A percentile compares a stretch with the other conserved stretches of the same genome.
Evolutionary conservation across 306 rosid species (phyloP).

Genomic region (Medicago arabica): DNA sequence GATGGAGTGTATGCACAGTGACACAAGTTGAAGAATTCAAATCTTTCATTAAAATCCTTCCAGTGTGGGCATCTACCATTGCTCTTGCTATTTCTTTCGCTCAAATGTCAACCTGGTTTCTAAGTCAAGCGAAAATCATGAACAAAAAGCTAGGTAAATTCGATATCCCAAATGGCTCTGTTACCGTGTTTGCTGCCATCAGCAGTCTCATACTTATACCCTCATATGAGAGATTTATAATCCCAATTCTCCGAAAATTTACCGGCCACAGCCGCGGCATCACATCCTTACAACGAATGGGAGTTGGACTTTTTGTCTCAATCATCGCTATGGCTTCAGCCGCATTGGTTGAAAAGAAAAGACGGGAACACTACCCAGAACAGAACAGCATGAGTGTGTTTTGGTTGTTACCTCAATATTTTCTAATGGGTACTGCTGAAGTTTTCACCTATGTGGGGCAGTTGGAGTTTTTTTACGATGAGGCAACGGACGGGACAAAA

Average conservation of each 20-base stretch:
- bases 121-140: conserved; percentile 57
- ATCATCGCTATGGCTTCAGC: conserved; percentile 58
- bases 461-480: conserved; percentile 71
- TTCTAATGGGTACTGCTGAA: conserved; percentile 62
- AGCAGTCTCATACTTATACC: conserved; percentile 62
- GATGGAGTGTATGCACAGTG: conserved; percentile 62
- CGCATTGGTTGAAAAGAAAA: conserved; percentile 51
- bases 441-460: conserved; percentile 74
- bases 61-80: conserved; percentile 59
- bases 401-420: conserved; percentile 70
- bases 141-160: conserved; percentile 52
- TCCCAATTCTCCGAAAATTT: conserved; percentile 52
- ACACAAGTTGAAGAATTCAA: conserved; percentile 73
- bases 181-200: conserved; percentile 51
- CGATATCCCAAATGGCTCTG: conserved; percentile 60
- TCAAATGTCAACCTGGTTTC: conserved; percentile 66
- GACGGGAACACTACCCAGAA: conserved; percentile 41
- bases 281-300: conserved; percentile 67
- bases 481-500: conserved; percentile 69
- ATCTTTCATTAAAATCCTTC: conserved; percentile 54
- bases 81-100: conserved; percentile 57
- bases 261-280: conserved; percentile 70
- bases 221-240: conserved; percentile 55
- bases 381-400: conserved; percentile 54
- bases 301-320: conserved; percentile 62